Evolutionary conservation across 225 moss, liverwort and hornwort species (phyloP), one percentile per base, ranked within the genome.

Genomic region (Ulota crispa): DNA sequence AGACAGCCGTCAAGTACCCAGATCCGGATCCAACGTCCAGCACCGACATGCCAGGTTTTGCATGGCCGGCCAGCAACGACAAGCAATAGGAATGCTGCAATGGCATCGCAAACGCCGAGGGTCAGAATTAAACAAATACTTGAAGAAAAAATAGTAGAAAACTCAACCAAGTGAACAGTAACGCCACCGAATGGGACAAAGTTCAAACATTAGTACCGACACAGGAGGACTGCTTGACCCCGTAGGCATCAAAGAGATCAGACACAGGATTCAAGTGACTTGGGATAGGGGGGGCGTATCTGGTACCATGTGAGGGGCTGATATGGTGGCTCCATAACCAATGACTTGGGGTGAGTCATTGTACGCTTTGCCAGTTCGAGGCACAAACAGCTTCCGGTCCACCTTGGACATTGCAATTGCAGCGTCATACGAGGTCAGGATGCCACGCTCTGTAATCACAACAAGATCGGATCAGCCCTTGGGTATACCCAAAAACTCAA

Each of bases 21-120:
- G 97, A 97, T 87, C 97, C 95, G 68, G 96, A 94, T 37, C 96
- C 94, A 12, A 94, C 93, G 81, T 94, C 94, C 7, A 94, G 91
- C 23, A 96, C 96, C 60, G 91, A 89, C 93, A 93, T 93, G 36
- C 97, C 95, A 26, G 94, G 92, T 87, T 95, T 95, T 28, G 93
- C 83, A 80, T 91, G 72, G 81, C 91, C 89, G 82, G 95, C 94
- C 75, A 97, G 75, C 70, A 95, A 64, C 19, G 97, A 94, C 72
- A 97, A 88, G 78, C 97, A 97, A 70, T 93, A 93, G 16, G 92
- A 95, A 78, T 97, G 97, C 97, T 90, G 87, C 83, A 82, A 47
- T 54, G 50, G 16, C n/a, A 70, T 64, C 68, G 43, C 64, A 39
- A 78, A 65, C 64, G 12, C 36, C 34, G 45, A 23, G 16, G 34